Percentiles rank a stretch among this genome's conserved stretches.
These are phyloP conservation scores for Tuctoria greenei DNA, from an alignment of 176 grass and related monocot genomes.

Conservation along the genomic window DNA sequence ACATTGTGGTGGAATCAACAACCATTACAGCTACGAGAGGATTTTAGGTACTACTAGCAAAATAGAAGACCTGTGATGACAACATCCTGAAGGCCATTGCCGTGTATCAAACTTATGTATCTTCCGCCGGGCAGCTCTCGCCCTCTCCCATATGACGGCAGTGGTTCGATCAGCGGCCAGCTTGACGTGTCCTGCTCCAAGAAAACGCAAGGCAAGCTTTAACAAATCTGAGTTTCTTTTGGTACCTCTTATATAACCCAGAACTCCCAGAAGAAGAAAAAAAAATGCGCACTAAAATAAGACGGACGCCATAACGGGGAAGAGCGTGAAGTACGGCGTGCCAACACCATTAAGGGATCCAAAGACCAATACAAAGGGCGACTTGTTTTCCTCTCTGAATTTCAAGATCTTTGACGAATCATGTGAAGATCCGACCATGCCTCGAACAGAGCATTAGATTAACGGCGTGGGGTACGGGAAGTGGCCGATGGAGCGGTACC, in stretches of 20 bases:
- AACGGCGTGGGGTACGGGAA: not conserved
- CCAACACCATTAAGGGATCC: not conserved
- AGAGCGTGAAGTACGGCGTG: not conserved
- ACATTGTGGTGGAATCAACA: not conserved
- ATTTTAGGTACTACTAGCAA: not conserved
- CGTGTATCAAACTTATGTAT: conserved; percentile 94
- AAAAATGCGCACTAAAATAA: conserved; percentile 6
- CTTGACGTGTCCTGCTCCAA: conserved; percentile 65
- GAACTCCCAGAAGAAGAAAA: not conserved
- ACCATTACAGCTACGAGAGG: not conserved
- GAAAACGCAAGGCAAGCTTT: not conserved
- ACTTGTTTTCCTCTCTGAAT: not conserved
- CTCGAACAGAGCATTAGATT: not conserved
- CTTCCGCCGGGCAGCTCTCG: conserved; percentile 75
- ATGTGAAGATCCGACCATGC: not conserved
- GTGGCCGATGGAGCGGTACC: conserved; percentile 11
- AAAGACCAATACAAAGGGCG: not conserved
- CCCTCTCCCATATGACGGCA: conserved; percentile 91
- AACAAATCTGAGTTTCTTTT: not conserved
- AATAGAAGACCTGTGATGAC: conserved; percentile 76
- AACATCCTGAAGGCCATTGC: conserved; percentile 74
- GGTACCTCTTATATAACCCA: not conserved
- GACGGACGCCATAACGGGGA: not conserved
- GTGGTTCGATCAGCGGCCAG: conserved; percentile 78
- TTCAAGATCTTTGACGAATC: conserved; percentile 15